phyloP scores from a whole-genome alignment of 2,329 filamentous ascomycete species.

The Sarocladium brachiariae region DNA sequence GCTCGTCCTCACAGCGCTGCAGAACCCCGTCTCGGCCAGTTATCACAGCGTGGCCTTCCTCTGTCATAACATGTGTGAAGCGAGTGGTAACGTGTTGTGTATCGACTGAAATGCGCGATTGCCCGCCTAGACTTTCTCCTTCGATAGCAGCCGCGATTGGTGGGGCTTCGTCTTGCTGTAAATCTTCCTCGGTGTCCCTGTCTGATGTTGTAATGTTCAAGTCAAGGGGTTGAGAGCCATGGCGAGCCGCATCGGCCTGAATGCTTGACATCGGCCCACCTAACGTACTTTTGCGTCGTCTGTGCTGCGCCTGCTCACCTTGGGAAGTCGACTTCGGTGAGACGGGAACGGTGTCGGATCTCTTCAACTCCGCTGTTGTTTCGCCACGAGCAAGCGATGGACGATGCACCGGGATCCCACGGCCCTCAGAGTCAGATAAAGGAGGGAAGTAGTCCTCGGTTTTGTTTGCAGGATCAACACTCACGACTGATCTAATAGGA shows the following conservation, averaged over 20 bases:
- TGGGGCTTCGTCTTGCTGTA: background rate
- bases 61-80: conserved; percentile 71
- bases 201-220: conserved; percentile 26
- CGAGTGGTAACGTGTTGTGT: conserved; percentile 58
- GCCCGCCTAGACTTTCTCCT: background rate
- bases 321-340: conserved; percentile 16
- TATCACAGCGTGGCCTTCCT: conserved; percentile 74
- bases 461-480: conserved; percentile 50
- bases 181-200: conserved; percentile 22
- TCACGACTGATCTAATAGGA: conserved; percentile 74
- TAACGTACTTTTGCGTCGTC: conserved; percentile 27
- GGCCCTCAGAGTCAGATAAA: conserved; percentile 24
- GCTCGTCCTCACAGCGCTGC: conserved; percentile 83
- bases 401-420: conserved; percentile 23
- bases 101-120: conserved; percentile 14
- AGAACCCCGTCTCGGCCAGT: conserved; percentile 68
- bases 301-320: conserved; percentile 16
- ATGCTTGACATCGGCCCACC: conserved; percentile 36
- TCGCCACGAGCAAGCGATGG: conserved; percentile 24
- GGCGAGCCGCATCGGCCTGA: conserved; percentile 36
- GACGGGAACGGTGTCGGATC: conserved; percentile 20
- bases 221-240: conserved; percentile 28
- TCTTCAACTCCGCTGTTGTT: conserved; percentile 19
- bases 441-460: conserved; percentile 33
- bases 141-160: background rate